Evolutionary conservation across 2,329 filamentous ascomycete genomes (phyloP).

Genomic region (Neurospora sp.): DNA sequence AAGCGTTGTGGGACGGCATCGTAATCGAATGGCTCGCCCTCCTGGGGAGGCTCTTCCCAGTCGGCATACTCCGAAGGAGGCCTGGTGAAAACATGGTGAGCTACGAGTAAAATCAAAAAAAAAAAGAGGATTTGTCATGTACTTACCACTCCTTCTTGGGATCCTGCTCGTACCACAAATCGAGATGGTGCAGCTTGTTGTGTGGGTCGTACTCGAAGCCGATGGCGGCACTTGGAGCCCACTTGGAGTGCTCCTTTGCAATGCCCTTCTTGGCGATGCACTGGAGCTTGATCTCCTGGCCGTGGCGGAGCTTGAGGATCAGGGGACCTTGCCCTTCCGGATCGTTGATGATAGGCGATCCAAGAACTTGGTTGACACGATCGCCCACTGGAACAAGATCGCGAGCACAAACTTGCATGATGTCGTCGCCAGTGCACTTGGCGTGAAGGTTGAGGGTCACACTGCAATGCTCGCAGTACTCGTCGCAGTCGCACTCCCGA

Average conservation of each 20-base stretch:
- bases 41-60: slow-evolving; percentile 69
- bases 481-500: slow-evolving; percentile 93
- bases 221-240: slow-evolving; percentile 85
- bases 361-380: slow-evolving; percentile 64
- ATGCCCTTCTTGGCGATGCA: slow-evolving; percentile 98
- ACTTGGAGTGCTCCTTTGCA: slow-evolving; percentile 97
- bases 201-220: slow-evolving; percentile 98
- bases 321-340: slow-evolving; percentile 71
- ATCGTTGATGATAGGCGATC: slow-evolving; percentile 76
- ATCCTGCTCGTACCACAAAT: slow-evolving; percentile 91
- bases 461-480: slow-evolving; percentile 86
- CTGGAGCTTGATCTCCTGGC: slow-evolving; percentile 80
- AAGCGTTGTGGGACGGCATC: slow-evolving; percentile 76
- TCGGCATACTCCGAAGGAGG: slow-evolving; percentile 71
- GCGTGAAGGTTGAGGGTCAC: slow-evolving; percentile 79
- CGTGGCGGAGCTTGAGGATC: slow-evolving; percentile 82
- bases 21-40: slow-evolving; percentile 84
- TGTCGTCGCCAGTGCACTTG: slow-evolving; percentile 73
- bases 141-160: slow-evolving; percentile 74
- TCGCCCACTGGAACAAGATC: slow-evolving; percentile 68
- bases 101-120: not conserved
- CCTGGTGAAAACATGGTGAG: slow-evolving; percentile 37
- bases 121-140: not conserved
- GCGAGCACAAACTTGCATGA: slow-evolving; percentile 89
- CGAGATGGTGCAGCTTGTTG: slow-evolving; percentile 86